Evolutionary conservation across 2,329 filamentous ascomycete genomes (phyloP).

Genomic region (Tolypocladium ophioglossoides): DNA sequence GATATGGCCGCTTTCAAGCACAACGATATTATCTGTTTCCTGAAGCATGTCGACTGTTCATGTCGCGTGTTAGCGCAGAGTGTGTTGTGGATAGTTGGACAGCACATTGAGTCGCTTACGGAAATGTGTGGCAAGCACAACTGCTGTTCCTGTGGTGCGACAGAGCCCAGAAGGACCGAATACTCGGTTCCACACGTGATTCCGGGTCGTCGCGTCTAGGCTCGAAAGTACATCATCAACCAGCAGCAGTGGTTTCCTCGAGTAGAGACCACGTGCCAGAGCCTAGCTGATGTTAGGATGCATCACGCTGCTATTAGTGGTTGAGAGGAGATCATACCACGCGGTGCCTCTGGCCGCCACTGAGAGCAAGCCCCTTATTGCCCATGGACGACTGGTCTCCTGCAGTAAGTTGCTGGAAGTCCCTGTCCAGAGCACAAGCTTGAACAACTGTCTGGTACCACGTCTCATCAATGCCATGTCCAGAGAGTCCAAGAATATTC

Average conservation of each 20-base stretch:
- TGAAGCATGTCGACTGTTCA: neutral
- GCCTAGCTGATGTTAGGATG: neutral
- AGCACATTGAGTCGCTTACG: neutral
- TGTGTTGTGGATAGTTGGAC: neutral
- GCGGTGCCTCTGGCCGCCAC: neutral
- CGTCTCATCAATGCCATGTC: neutral
- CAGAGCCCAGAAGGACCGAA: neutral
- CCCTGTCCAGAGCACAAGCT: constrained; percentile 6
- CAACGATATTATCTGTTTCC: neutral
- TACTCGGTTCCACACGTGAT: neutral
- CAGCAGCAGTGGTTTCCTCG: neutral
- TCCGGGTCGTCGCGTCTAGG: neutral
- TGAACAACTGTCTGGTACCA: constrained; percentile 6
- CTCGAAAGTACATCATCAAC: neutral
- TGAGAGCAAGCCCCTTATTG: neutral
- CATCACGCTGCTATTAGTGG: neutral
- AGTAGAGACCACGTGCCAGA: neutral
- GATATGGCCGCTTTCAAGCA: neutral
- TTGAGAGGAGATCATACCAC: neutral
- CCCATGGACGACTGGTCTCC: constrained; percentile 2
- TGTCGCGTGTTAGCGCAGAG: neutral
- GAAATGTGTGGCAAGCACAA: neutral
- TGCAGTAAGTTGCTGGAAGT: constrained; percentile 4
- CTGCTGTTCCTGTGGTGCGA: neutral
- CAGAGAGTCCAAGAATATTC: constrained; percentile 6